Conservation (phyloP, 2,329 filamentous ascomycete species). For the Aureobasidium sp. region DNA sequence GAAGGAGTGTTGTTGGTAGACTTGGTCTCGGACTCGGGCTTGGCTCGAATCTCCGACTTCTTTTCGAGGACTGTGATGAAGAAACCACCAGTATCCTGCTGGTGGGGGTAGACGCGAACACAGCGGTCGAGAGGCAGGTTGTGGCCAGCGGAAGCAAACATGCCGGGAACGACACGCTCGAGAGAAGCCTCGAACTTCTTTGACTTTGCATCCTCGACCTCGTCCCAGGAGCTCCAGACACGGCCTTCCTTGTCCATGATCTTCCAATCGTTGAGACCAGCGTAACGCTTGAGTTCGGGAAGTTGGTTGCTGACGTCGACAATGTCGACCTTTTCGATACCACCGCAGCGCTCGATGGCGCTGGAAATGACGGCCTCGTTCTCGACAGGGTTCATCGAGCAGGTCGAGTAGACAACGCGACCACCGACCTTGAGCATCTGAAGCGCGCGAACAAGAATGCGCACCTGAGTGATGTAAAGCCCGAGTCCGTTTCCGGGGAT, state of each 20-base stretch:
- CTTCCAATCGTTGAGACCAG: constrained; percentile 76
- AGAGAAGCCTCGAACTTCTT: constrained; percentile 54
- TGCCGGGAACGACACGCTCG: constrained; percentile 65
- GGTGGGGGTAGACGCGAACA: constrained; percentile 89
- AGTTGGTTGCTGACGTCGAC: constrained; percentile 76
- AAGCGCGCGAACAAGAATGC: constrained; percentile 83
- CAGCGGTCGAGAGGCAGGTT: constrained; percentile 77
- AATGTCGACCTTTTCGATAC: constrained; percentile 70
- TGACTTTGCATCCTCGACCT: constrained; percentile 62
- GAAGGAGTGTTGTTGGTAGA: constrained; percentile 21
- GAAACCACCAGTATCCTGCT: constrained; percentile 94
- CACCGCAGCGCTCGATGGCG: constrained; percentile 85
- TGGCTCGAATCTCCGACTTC: constrained; percentile 73
- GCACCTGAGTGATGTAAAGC: constrained; percentile 75
- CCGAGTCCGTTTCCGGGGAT: constrained; percentile 79
- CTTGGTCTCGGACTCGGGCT: constrained; percentile 57
- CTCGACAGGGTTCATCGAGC: constrained; percentile 97
- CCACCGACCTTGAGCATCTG: constrained; percentile 96
- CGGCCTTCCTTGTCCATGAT: constrained; percentile 81
- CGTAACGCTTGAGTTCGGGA: constrained; percentile 65
- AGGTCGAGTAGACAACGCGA: constrained; percentile 93
- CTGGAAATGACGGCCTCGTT: constrained; percentile 88
- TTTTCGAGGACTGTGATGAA: constrained; percentile 96
- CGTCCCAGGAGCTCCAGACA: constrained; percentile 74
- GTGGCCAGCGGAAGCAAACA: constrained; percentile 65